Conservation (phyloP, 129 eudicot genomes). For the Daucus carota region DNA sequence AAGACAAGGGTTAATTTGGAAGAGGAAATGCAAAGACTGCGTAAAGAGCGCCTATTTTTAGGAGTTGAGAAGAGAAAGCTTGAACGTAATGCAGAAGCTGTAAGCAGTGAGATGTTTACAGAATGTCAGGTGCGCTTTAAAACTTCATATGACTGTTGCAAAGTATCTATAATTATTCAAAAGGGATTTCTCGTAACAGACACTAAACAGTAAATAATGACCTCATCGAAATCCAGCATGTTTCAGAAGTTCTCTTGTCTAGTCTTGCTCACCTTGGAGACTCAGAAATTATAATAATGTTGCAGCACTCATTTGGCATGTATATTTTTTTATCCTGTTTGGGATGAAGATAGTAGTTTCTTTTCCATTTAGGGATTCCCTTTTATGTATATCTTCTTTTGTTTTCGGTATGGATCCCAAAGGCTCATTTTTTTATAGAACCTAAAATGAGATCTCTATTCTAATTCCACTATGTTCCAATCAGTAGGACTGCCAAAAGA, state of each 20-base stretch:
- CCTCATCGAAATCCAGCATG: neutral
- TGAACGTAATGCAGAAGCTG: constrained; percentile 89
- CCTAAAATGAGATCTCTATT: neutral
- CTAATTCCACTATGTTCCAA: neutral
- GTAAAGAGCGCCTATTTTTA: constrained; percentile 43
- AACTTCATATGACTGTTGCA: neutral
- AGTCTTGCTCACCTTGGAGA: neutral
- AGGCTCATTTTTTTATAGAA: neutral
- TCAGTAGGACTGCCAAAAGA: neutral
- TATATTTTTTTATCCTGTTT: neutral
- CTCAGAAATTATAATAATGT: neutral
- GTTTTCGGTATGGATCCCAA: neutral
- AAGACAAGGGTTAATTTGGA: constrained; percentile 44
- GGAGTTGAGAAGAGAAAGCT: constrained; percentile 79
- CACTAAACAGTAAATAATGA: neutral
- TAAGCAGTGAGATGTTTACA: constrained; percentile 84
- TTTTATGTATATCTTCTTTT: neutral
- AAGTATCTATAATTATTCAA: neutral
- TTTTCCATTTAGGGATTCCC: too few species aligned
- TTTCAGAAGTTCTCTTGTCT: neutral
- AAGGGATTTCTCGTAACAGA: neutral
- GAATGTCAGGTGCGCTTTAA: constrained; percentile 76
- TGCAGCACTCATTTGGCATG: neutral
- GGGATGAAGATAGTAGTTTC: neutral
- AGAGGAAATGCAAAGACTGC: constrained; percentile 56